Conservation (phyloP, 139 green algal genomes). For the Coelastrella sp. region DNA sequence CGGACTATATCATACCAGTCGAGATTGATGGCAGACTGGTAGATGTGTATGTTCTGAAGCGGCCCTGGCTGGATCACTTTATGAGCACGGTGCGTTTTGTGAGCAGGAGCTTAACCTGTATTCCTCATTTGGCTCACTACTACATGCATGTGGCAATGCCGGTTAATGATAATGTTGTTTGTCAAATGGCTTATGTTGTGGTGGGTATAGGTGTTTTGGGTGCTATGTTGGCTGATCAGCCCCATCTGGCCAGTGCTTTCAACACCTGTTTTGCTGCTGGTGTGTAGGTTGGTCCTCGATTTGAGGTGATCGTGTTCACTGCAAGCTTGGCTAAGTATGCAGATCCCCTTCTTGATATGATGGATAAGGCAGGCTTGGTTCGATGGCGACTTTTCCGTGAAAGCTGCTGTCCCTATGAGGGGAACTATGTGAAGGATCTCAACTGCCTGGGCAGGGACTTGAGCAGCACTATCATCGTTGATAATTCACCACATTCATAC, state of each 20-base stretch:
- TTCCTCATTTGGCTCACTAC: too few relatives aligned
- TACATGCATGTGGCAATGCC: too few relatives aligned
- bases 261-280: neutral
- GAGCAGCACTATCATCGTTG: conserved; percentile 90
- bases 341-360: conserved; percentile 90
- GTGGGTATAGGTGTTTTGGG: too few relatives aligned
- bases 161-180: too few relatives aligned
- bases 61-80: conserved; percentile 95
- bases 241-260: too few relatives aligned
- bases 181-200: too few relatives aligned
- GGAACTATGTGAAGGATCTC: conserved; percentile 83
- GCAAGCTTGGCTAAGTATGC: conserved; percentile 91
- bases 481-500: conserved; percentile 98
- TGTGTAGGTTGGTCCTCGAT: conserved; percentile 68
- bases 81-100: conserved; percentile 67
- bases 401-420: conserved; percentile 85
- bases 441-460: conserved; percentile 87
- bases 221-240: neutral
- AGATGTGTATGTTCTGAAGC: conserved; percentile 96
- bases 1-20: conserved; percentile 96
- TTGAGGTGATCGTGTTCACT: conserved; percentile 96
- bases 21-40: conserved; percentile 86
- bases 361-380: conserved; percentile 86
- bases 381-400: conserved; percentile 95
- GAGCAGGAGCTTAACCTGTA: neutral